Percentiles rank a stretch among this genome's conserved stretches.
Conservation (phyloP, 1,284 basidiomycete genomes). For the Trametes pubescens region DNA sequence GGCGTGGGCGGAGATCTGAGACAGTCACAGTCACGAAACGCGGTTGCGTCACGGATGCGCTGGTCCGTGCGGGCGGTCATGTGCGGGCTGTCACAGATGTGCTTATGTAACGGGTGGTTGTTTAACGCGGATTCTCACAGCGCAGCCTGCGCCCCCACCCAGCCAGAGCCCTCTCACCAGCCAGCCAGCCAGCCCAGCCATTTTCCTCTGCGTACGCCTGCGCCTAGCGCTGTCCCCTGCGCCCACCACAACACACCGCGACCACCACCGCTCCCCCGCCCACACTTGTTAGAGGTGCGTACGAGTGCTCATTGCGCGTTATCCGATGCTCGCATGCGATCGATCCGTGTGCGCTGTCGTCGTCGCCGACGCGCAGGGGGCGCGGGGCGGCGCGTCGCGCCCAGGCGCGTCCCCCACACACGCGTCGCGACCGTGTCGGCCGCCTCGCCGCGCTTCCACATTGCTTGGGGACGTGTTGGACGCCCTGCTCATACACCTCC, state of each 20-base stretch:
- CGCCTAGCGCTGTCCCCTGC: slow-evolving; percentile 38
- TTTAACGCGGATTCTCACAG: slow-evolving; percentile 37
- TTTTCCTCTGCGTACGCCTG: slow-evolving; percentile 38
- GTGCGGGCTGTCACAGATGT: slow-evolving; percentile 31
- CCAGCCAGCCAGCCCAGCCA: slow-evolving; percentile 36
- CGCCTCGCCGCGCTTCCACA: slow-evolving; percentile 26
- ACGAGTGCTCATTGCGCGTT: slow-evolving; percentile 22
- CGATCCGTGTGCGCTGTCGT: slow-evolving; percentile 34
- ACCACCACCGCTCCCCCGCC: slow-evolving; percentile 25
- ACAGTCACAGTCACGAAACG: slow-evolving; percentile 34
- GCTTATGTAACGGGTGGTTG: slow-evolving; percentile 33
- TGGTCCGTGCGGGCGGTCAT: slow-evolving; percentile 35
- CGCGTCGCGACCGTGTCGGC: slow-evolving; percentile 36
- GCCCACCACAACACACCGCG: slow-evolving; percentile 24
- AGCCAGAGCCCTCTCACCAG: slow-evolving; percentile 40
- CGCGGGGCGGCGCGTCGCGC: slow-evolving; percentile 36
- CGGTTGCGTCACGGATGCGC: slow-evolving; percentile 31
- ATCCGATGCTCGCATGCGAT: slow-evolving; percentile 34
- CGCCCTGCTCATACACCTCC: slow-evolving; percentile 44
- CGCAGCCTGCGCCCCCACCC: slow-evolving; percentile 36
- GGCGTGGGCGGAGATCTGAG: slow-evolving; percentile 4
- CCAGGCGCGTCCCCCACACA: slow-evolving; percentile 38
- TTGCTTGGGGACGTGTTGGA: slow-evolving; percentile 41
- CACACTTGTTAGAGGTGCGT: slow-evolving; percentile 33
- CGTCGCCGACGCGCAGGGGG: slow-evolving; percentile 27